These are phyloP conservation scores for Lactarius evosmus DNA, from an alignment of 768 basidiomycete species.

Conservation along the genomic window DNA sequence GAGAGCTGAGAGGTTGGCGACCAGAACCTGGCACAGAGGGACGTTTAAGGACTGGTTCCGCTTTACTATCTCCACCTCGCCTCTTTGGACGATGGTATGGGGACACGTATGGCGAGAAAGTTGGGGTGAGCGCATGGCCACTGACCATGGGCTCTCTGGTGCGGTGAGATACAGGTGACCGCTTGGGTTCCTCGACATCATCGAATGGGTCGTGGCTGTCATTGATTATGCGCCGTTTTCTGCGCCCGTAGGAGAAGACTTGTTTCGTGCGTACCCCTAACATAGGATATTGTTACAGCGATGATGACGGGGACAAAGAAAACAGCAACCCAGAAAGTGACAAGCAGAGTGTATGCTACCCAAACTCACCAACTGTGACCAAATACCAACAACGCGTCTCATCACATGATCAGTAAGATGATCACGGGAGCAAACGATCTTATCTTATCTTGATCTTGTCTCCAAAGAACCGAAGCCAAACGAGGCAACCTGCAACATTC, in stretches of 20 bases:
- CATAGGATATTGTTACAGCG: constrained; percentile 38
- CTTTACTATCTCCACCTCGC: constrained; percentile 20
- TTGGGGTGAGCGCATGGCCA: background rate
- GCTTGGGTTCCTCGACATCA: constrained; percentile 11
- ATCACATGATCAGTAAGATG: constrained; percentile 32
- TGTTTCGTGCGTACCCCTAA: constrained; percentile 61
- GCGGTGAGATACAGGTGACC: background rate
- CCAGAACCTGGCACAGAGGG: constrained; percentile 18
- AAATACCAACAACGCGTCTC: constrained; percentile 31
- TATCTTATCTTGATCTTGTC: background rate
- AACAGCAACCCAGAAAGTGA: background rate
- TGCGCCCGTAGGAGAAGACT: constrained; percentile 62
- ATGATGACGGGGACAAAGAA: background rate
- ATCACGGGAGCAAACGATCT: constrained; percentile 6
- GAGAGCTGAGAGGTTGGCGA: constrained; percentile 43
- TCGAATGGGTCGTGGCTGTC: constrained; percentile 31
- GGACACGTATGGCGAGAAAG: constrained; percentile 22
- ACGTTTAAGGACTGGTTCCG: constrained; percentile 5
- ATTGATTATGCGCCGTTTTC: constrained; percentile 57
- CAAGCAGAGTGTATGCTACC: background rate
- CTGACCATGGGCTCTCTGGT: background rate
- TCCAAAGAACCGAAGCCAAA: too few relatives aligned
- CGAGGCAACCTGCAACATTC: background rate
- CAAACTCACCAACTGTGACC: constrained; percentile 5
- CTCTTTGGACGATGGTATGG: constrained; percentile 21